Conservation (phyloP, 1,284 basidiomycete genomes). For the Coniferiporia weirii region DNA sequence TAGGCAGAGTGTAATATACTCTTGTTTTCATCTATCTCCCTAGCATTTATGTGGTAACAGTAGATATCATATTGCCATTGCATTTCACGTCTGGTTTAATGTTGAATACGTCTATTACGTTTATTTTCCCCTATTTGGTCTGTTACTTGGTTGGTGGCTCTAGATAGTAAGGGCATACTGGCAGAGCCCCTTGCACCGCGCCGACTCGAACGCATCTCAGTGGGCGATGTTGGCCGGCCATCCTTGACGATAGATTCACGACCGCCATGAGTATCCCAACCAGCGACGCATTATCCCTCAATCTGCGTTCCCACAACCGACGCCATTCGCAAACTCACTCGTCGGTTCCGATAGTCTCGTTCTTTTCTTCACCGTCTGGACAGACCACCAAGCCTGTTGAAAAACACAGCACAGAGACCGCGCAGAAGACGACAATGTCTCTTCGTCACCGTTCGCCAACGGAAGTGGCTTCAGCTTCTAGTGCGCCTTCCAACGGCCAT, state of each 20-base stretch:
- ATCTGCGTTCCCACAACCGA: slow-evolving; percentile 28
- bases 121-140: too few species aligned
- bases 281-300: slow-evolving; percentile 47
- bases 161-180: too few species aligned
- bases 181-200: too few species aligned
- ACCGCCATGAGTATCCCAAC: slow-evolving; percentile 41
- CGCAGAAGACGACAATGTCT: neutral
- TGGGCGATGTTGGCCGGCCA: neutral
- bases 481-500: neutral
- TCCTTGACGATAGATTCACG: neutral
- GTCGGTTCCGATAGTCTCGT: slow-evolving; percentile 41
- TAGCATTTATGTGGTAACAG: too few species aligned
- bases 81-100: too few species aligned
- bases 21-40: too few species aligned
- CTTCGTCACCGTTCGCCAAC: slow-evolving; percentile 3
- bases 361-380: slow-evolving; percentile 22
- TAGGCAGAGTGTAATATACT: too few species aligned
- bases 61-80: too few species aligned
- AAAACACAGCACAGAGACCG: neutral
- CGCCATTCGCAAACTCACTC: slow-evolving; percentile 33
- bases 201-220: too few species aligned
- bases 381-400: neutral
- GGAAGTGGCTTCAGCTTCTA: neutral
- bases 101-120: too few species aligned
- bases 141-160: too few species aligned